Percentiles rank a stretch among this genome's conserved stretches.
These are phyloP conservation scores for Heracleum sosnowskyi DNA, from an alignment of 129 eudicot species.

Conservation along the genomic window DNA sequence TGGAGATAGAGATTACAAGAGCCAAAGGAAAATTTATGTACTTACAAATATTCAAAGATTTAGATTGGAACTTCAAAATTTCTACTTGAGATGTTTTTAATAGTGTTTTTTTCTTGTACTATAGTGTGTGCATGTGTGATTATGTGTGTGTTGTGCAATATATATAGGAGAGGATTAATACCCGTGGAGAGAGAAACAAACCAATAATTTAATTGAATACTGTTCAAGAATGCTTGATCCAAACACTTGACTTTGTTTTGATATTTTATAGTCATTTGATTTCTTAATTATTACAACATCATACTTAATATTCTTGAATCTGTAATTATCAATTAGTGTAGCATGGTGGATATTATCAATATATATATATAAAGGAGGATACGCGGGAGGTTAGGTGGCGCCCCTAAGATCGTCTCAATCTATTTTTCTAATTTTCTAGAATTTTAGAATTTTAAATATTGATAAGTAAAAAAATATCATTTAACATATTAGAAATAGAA, in stretches of 20 bases:
- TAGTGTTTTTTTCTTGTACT: not conserved
- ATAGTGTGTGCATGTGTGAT: not conserved
- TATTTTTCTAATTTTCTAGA: too few species aligned
- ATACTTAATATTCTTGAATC: not conserved
- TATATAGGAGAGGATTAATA: not conserved
- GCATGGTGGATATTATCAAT: not conserved
- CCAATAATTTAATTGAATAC: not conserved
- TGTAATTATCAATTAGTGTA: too few species aligned
- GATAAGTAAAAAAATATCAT: too few species aligned
- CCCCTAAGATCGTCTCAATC: too few species aligned
- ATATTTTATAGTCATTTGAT: not conserved
- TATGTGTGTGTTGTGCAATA: not conserved
- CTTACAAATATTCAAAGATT: not conserved
- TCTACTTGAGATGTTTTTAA: not conserved
- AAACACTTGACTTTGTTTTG: not conserved
- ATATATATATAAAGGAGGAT: too few species aligned
- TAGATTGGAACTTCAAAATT: not conserved
- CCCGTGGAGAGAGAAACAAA: slow-evolving; percentile 6
- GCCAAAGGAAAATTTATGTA: not conserved
- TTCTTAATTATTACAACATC: not conserved
- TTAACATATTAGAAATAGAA: too few species aligned
- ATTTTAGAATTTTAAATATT: too few species aligned
- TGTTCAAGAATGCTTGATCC: not conserved
- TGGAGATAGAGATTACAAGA: not conserved
- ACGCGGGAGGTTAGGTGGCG: too few species aligned